Conservation (phyloP, 2,329 filamentous ascomycete genomes). For the Drechslerella stenobrocha region DNA sequence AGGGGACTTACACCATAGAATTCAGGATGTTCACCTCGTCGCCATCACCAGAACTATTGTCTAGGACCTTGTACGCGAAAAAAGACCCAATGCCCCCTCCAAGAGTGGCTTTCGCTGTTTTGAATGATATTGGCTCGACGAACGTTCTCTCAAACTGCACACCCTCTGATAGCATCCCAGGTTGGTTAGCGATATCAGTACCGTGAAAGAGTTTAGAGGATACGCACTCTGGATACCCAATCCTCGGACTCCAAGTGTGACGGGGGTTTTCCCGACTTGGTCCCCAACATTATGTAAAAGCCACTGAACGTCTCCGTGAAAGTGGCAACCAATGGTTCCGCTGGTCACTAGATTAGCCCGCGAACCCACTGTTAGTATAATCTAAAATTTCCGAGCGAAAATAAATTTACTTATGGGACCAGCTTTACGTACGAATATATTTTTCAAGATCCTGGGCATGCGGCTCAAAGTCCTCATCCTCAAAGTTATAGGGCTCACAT, state of each 20-base stretch:
- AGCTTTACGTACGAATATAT: constrained; percentile 19
- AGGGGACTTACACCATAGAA: constrained; percentile 41
- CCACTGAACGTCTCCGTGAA: constrained; percentile 37
- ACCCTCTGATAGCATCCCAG: constrained; percentile 15
- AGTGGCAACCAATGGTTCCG: constrained; percentile 40
- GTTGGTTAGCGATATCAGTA: neutral
- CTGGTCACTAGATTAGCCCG: constrained; percentile 25
- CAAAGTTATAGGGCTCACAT: constrained; percentile 36
- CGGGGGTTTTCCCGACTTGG: constrained; percentile 5
- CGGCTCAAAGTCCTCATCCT: constrained; percentile 47
- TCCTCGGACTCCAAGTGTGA: constrained; percentile 34
- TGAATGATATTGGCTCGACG: constrained; percentile 38
- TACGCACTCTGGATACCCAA: constrained; percentile 30
- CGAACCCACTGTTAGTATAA: neutral
- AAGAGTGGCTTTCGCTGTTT: constrained; percentile 32
- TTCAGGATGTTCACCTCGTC: constrained; percentile 40
- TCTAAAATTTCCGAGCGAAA: too few relatives aligned
- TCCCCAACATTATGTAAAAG: constrained; percentile 44
- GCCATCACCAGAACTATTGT: constrained; percentile 19
- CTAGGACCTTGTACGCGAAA: constrained; percentile 27
- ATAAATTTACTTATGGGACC: neutral
- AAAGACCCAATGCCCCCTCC: constrained; percentile 21
- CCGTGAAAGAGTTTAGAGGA: neutral
- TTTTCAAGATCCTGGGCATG: constrained; percentile 36
- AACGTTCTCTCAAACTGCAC: constrained; percentile 43